Evolutionary conservation across 2,329 filamentous ascomycete species (phyloP), one percentile per base, ranked within the genome.

Genomic region (Aspergillus ochraceus): DNA sequence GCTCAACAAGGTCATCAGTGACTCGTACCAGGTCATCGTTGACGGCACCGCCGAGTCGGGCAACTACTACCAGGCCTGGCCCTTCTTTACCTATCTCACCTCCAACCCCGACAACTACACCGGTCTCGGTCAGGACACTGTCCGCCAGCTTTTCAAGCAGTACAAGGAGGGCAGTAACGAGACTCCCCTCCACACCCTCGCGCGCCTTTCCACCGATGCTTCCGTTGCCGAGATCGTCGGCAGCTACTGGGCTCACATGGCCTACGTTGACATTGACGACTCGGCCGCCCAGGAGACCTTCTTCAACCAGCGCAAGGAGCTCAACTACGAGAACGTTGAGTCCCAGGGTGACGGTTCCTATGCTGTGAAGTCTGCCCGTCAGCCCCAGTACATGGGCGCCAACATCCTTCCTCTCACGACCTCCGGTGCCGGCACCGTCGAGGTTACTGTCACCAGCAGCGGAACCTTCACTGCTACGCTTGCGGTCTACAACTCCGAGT

Each of bases 161-260:
- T 61, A 61, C 51, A 46, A 54, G 26, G 30, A 42, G n/a, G 50
- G 26, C 14, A 61, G 60, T 36, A 61, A 61, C n/a, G 60, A 61
- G 32, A 61, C 60, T 2, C 60, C 60, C n/a, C 50, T 61, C n/a
- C 60, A 61, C 39, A 59, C 60, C 3, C 54, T 59, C 6, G 53
- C 54, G 12, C 49, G 53, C 10, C 4, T 59, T 6, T 50, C 53
- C 14, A 49, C 42, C 11, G 20, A 26, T 2, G 47, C 32, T 11
- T 14, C 50, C 6, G 46, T 59, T 2, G 56, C 22, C 17, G 30
- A 55, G 24, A 47, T 61, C 2, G 49, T 61, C 32, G 60, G 60
- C 4, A 49, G 60, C 22, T 61, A 61, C 39, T 61, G 60, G 60
- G 60, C 57, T 19, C 57, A 52, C 46, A 61, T 61, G 60, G 60